Base-by-base conservation (phyloP, 1,284 basidiomycete genomes). In the Trichosporon coremiiforme region DNA sequence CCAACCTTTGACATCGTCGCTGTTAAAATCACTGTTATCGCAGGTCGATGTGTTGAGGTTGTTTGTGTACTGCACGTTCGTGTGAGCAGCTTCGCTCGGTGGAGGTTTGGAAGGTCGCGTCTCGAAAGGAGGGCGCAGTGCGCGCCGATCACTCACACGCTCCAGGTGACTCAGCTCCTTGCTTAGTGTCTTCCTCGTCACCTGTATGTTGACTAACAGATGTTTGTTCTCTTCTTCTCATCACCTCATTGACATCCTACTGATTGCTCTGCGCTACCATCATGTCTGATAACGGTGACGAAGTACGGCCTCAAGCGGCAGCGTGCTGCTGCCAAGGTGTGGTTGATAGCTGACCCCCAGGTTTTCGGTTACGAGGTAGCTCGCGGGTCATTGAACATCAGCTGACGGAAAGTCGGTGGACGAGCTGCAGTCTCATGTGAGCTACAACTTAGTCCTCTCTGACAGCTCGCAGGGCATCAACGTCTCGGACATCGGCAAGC, bases 401-500 rank as follows among this genome's bases (percentile, higher is more conserved):
- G 55, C 60, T 68, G 29, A 62, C 12, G 9, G 33, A 5, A 90
- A 94, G 81, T 90, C 87, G 17, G 89, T 95, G 10, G 93, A 95
- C 76, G 93, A 95, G 74, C 89, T 95, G 20, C 93, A 95, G 78
- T 88, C 91, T 72, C 91, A 95, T 82, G 93, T 92, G 77, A 73
- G 87, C 77, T n/a, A 36, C 47, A 17, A 41, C 9, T 13, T 38
- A 10, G 53, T 12, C 47, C 22, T 62, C 29, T 15, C 53, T 47
- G 57, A 55, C 22, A 57, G n/a, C 31, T 29, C 31, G 45, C 75
- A 95, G 92, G 94, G 94, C 22, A 95, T 96, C 82, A 96, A 95
- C 74, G 90, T 94, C 36, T 92, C 95, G 84, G 94, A 97, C 80
- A 95, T 97, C 69, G 82, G 90, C 69, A 97, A 97, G 84, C 89